Percentiles rank a stretch among this genome's conserved stretches.
phyloP scores from a whole-genome alignment of 225 moss, liverwort and hornwort species.

The Climacium dendroides region DNA sequence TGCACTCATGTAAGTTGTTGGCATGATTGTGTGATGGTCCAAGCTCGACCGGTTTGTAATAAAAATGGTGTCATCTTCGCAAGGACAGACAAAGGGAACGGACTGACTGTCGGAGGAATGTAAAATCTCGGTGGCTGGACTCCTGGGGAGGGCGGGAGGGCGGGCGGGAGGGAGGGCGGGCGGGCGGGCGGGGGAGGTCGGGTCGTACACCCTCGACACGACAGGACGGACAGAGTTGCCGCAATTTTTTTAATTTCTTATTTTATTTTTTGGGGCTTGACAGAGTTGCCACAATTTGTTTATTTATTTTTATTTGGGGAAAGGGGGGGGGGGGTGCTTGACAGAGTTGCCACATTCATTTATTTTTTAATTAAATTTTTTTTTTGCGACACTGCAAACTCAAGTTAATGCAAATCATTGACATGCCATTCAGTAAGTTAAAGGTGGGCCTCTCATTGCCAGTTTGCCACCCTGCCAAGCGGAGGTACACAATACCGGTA shows the following conservation, averaged over 20 bases:
- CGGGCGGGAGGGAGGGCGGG: neutral
- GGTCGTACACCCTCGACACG: neutral
- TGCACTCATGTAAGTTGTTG: neutral
- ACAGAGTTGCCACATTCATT: too few relatives aligned
- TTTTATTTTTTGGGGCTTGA: too few relatives aligned
- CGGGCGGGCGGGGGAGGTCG: neutral
- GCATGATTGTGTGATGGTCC: neutral
- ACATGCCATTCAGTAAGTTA: neutral
- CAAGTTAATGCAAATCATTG: slow-evolving; percentile 3
- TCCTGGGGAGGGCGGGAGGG: too few relatives aligned
- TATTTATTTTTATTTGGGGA: too few relatives aligned
- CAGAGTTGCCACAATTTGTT: too few relatives aligned
- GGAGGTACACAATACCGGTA: neutral
- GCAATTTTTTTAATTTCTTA: neutral
- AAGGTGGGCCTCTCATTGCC: neutral
- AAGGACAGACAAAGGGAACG: neutral
- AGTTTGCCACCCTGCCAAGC: neutral
- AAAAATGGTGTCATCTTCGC: neutral
- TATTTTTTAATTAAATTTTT: too few relatives aligned
- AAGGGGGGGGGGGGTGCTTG: too few relatives aligned
- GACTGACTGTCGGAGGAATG: neutral
- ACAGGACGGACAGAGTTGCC: neutral
- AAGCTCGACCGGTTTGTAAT: too few relatives aligned
- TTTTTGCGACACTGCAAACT: neutral
- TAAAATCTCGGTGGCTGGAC: neutral